A percentile compares a stretch with the other conserved stretches of the same genome.
These are phyloP conservation scores for Iodosphaeria phyllophila DNA, from an alignment of 2,329 filamentous ascomycete genomes.

Conservation along the genomic window DNA sequence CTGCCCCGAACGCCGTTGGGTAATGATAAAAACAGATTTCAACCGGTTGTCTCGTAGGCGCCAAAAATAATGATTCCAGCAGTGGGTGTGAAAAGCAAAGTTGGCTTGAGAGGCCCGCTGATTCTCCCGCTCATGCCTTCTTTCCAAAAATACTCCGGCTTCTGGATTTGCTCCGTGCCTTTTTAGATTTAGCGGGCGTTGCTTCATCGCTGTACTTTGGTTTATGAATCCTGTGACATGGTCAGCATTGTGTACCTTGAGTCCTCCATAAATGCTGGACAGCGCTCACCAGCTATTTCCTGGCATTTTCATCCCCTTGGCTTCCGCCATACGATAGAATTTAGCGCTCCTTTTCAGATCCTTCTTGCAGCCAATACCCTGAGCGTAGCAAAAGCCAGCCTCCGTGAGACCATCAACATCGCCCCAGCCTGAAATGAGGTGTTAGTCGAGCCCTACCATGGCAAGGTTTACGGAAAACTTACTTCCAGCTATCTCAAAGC, in stretches of 20 bases:
- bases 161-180: constrained; percentile 56
- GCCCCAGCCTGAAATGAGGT: constrained; percentile 89
- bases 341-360: constrained; percentile 85
- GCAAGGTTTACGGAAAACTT: constrained; percentile 24
- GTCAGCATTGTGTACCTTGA: constrained; percentile 4
- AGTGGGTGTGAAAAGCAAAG: too few relatives aligned
- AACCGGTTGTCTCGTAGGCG: too few relatives aligned
- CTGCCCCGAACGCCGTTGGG: too few relatives aligned
- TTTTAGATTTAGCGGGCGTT: constrained; percentile 33
- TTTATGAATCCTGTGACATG: constrained; percentile 68
- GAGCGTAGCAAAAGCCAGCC: constrained; percentile 88
- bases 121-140: constrained; percentile 22
- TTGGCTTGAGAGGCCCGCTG: too few relatives aligned
- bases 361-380: constrained; percentile 88
- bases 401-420: constrained; percentile 88
- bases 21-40: too few relatives aligned
- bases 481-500: constrained; percentile 90
- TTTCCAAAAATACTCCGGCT: constrained; percentile 55
- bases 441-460: too few relatives aligned
- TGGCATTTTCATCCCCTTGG: constrained; percentile 91
- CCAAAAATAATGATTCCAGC: too few relatives aligned
- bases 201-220: constrained; percentile 67
- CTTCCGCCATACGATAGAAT: constrained; percentile 78
- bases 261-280: constrained; percentile 1
- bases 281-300: constrained; percentile 83